Base-by-base conservation (phyloP, 495 filamentous ascomycete genomes). In the Neurospora sublineolata region DNA sequence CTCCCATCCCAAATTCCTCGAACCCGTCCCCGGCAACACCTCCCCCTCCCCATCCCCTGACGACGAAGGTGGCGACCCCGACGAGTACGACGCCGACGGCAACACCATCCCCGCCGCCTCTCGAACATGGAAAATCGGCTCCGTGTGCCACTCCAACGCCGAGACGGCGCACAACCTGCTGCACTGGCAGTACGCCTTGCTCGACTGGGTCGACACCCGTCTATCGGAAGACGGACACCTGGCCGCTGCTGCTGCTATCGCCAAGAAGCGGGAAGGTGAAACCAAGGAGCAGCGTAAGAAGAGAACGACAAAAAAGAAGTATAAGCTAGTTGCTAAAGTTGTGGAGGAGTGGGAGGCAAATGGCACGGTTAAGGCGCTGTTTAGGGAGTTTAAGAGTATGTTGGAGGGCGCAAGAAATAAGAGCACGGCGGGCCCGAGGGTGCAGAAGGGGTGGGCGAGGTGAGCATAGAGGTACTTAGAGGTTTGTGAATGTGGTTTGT, bases 141-240 rank as follows among this genome's bases (percentile, higher is more conserved):
- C 69, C 18, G 76, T 80, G 4, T 95, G 92, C 84, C 87, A 85
- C 72, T 79, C 76, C 67, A 93, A 92, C 76, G 90, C 92, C 8
- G 81, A 85, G 70, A 88, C 88, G 18, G 90, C 90, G 0, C 92
- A 94, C 75, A 85, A 83, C 0, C 83, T 94, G 3, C 84, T 85
- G 1, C 92, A 95, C 73, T 95, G 92, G 92, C 89, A 90, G 52
- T 86, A 86, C 75, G 86, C 88, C 38, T 87, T 94, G 52, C 90
- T 92, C 72, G 84, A 91, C 72, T 90, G 84, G 85, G 89, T 93
- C 4, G 82, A 90, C 16, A 82, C 87, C 18, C 87, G 86, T 69
- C 86, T 95, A 5, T 76, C 81, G 6, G 75, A 75, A 14, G 81
- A 86, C 68, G 90, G 90, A 12, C 84, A 88, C 72, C 81, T 84